Percentiles rank a stretch among this genome's conserved stretches.
phyloP scores from a whole-genome alignment of 1,284 basidiomycete species.

The Austroboletus novae-zelandiae region DNA sequence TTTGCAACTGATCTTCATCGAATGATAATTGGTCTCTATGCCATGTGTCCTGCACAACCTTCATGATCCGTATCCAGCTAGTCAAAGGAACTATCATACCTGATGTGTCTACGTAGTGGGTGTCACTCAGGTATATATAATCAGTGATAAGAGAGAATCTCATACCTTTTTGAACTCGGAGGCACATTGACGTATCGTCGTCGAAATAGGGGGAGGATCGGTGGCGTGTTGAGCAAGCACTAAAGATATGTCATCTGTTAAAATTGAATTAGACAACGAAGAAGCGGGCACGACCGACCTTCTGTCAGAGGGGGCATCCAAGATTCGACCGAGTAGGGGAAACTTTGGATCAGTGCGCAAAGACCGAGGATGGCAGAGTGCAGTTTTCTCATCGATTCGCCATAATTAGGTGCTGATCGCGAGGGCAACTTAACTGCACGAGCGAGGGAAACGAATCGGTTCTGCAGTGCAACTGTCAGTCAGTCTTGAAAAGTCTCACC shows the following conservation, averaged over 20 bases:
- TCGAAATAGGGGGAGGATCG: constrained; percentile 90
- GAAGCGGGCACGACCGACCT: constrained; percentile 39
- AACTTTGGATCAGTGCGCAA: constrained; percentile 78
- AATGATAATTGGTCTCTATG: constrained; percentile 89
- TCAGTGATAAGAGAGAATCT: constrained; percentile 9
- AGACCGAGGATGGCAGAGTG: constrained; percentile 92
- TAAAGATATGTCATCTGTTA: constrained; percentile 33
- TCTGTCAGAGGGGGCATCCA: constrained; percentile 80
- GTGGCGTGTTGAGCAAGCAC: constrained; percentile 81
- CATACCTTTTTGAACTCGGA: constrained; percentile 85
- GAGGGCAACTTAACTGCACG: constrained; percentile 66
- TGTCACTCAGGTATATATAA: constrained; percentile 14
- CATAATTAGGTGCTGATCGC: constrained; percentile 71
- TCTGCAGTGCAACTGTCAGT: constrained; percentile 41
- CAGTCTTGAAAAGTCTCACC: neutral
- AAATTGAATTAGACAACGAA: neutral
- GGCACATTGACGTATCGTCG: constrained; percentile 85
- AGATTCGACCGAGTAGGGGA: constrained; percentile 74
- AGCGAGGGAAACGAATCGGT: constrained; percentile 73
- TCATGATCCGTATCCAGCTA: constrained; percentile 4
- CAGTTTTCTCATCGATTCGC: constrained; percentile 69
- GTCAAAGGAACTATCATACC: constrained; percentile 39
- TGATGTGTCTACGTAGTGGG: constrained; percentile 58
- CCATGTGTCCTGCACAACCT: constrained; percentile 74
- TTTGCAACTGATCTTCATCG: constrained; percentile 86